These are phyloP conservation scores for Rhodomyrtus psidioides DNA, from an alignment of 441 rosid species.

Conservation along the genomic window DNA sequence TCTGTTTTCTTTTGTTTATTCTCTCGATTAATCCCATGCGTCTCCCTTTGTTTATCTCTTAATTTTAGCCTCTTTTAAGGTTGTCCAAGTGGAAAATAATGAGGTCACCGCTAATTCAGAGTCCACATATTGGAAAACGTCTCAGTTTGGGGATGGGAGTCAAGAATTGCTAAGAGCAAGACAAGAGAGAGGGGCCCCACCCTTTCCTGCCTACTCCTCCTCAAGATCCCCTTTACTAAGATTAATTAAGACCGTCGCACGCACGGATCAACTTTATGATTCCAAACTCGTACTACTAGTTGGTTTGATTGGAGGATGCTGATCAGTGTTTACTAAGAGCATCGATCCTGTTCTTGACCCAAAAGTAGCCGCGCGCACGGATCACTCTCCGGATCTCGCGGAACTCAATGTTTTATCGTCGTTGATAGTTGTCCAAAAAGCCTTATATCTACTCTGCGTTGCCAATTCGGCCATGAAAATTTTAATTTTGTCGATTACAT, in stretches of 20 bases:
- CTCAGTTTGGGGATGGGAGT: neutral
- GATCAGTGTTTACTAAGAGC: neutral
- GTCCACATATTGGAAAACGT: neutral
- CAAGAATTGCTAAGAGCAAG: neutral
- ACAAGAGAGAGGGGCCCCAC: neutral
- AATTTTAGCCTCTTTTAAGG: neutral
- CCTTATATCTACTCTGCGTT: fast-evolving
- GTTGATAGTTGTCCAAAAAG: fast-evolving
- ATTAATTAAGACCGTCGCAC: neutral
- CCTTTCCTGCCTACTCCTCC: neutral
- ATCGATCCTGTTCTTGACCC: neutral
- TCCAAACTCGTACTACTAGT: fast-evolving
- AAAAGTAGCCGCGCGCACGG: neutral
- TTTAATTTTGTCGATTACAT: fast-evolving
- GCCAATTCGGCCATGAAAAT: fast-evolving
- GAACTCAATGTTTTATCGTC: neutral
- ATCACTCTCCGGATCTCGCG: neutral
- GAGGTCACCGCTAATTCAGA: neutral
- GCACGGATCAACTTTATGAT: neutral
- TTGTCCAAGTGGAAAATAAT: neutral
- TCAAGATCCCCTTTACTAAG: neutral
- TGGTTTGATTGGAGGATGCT: neutral
- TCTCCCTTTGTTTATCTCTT: neutral
- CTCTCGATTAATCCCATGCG: neutral
- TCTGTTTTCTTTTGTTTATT: neutral